Conservation (phyloP, 495 filamentous ascomycete species). For the Hypoxylon crocopeplum region DNA sequence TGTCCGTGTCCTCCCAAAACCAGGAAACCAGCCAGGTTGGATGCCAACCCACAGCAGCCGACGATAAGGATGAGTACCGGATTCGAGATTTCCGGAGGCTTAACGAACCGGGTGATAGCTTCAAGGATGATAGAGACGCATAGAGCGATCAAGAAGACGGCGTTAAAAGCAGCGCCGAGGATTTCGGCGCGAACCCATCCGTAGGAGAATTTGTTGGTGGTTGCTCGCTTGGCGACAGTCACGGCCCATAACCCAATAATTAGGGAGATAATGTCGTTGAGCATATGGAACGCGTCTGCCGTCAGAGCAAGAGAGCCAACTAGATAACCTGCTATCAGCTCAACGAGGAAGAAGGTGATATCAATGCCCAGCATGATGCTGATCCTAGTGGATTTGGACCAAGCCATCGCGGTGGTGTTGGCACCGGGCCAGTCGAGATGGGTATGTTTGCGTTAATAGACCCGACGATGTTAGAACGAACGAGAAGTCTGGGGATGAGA, state of each 20-base stretch:
- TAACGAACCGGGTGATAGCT: conserved; percentile 85
- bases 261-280: conserved; percentile 96
- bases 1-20: conserved; percentile 94
- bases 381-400: conserved; percentile 93
- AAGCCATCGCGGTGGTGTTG: conserved; percentile 66
- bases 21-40: conserved; percentile 86
- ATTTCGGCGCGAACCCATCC: conserved; percentile 99
- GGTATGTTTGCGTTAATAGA: background rate
- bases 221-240: conserved; percentile 79
- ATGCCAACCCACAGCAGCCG: conserved; percentile 83
- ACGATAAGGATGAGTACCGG: conserved; percentile 87
- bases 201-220: conserved; percentile 89
- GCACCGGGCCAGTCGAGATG: conserved; percentile 3
- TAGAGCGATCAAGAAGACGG: conserved; percentile 93
- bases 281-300: conserved; percentile 98
- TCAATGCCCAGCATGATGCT: conserved; percentile 92
- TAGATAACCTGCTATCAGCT: conserved; percentile 82
- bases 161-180: conserved; percentile 92
- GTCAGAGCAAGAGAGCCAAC: conserved; percentile 92
- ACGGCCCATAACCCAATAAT: conserved; percentile 95
- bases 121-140: conserved; percentile 96
- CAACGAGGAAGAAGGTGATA: conserved; percentile 84
- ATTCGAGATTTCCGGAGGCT: conserved; percentile 83
- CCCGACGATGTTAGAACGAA: background rate
- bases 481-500: background rate